Evolutionary conservation across 208 protist species (phyloP).

Genomic region (Leishmania mexicana): DNA sequence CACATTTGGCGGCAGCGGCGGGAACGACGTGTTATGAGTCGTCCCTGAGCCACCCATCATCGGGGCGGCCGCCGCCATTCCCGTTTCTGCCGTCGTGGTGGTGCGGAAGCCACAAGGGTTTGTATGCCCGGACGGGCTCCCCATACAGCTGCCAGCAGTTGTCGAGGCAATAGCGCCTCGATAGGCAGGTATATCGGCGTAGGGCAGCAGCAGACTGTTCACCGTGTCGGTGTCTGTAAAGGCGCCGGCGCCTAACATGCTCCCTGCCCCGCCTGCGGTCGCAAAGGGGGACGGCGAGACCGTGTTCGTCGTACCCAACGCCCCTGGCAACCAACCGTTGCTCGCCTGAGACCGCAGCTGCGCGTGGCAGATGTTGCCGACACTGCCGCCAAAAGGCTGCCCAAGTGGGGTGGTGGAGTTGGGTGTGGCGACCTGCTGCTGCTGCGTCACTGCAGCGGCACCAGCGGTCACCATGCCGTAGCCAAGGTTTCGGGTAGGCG

Average conservation of each 20-base stretch:
- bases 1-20: slow-evolving; percentile 41
- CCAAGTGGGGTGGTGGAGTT: background rate
- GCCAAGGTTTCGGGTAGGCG: background rate
- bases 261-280: slow-evolving; percentile 12
- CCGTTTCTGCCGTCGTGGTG: slow-evolving; percentile 1
- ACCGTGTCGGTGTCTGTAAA: slow-evolving; percentile 19
- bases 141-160: background rate
- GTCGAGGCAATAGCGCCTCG: slow-evolving; percentile 14
- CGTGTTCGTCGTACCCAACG: background rate
- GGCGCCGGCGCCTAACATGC: slow-evolving; percentile 4
- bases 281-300: slow-evolving; percentile 6
- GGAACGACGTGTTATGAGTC: background rate
- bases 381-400: background rate
- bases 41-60: slow-evolving; percentile 8
- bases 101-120: slow-evolving; percentile 7
- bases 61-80: background rate
- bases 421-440: background rate
- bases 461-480: background rate
- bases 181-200: slow-evolving; percentile 35
- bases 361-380: slow-evolving; percentile 9
- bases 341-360: slow-evolving; percentile 21
- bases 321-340: background rate
- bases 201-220: slow-evolving; percentile 42
- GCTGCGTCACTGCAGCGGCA: background rate
- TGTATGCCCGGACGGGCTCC: slow-evolving; percentile 15